Base-by-base conservation (phyloP, 2,329 filamentous ascomycete species). In the Orbilia quercus region DNA sequence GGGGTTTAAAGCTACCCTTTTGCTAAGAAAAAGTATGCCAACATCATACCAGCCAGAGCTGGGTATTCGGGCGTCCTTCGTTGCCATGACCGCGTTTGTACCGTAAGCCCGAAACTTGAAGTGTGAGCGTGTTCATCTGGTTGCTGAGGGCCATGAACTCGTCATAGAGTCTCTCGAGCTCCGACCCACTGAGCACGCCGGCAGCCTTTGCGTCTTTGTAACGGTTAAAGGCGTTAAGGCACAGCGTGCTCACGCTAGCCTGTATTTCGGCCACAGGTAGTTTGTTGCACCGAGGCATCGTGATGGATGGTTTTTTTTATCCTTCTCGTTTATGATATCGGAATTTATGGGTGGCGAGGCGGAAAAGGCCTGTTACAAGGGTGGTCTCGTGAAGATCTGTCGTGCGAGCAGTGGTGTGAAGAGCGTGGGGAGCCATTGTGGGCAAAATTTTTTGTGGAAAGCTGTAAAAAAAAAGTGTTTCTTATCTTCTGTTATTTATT, bases 201-300 rank as follows among this genome's bases (percentile, higher is more conserved):
- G 54, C 38, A 7, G 67, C 59, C 40, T 72, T 72, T 53, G 67
- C 67, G 53, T 23, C 28, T 23, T 72, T 72, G 59, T 72, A 72
- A 20, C 60, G 59, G 40, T 55, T 72, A 22, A 72, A 55, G 47
- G 67, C 67, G 2, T 64, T 59, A 11, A 72, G 67, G 67, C 67
- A 72, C 45, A 72, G 67, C 59, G 67, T 65, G 67, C 67, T 55
- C 31, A 72, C 67, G 59, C 67, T 72, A 47, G 67, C 67, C 67
- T 72, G 67, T 5, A 72, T 72, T 50, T 72, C 67, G 28, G 67
- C 38, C 9, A 47, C 54, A 18, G 67, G 67, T 16, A 65, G 53
- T 47, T 72, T 72, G 31, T 72, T 64, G 54, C 67, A 72, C 51
- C 67, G 67, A 7, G 67, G 67, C 67, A 72, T 72, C 16, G 16